These are phyloP conservation scores for Gossypium laxum DNA, from an alignment of 441 rosid species.

Conservation along the genomic window DNA sequence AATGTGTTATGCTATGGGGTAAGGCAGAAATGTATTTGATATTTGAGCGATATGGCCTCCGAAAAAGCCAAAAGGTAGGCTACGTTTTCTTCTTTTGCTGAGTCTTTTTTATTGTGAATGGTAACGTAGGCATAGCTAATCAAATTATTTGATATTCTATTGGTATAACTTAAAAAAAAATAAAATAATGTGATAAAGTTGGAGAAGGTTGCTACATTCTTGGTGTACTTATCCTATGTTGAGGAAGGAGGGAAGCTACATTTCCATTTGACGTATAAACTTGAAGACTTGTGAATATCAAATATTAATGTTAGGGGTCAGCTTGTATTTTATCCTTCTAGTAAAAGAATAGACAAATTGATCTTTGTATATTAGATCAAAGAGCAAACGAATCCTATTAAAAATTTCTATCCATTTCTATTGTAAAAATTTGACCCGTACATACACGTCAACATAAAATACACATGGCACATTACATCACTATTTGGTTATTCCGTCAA, in stretches of 20 bases:
- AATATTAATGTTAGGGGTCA: too few relatives aligned
- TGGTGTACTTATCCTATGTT: constrained; percentile 51
- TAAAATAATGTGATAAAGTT: neutral
- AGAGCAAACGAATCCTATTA: too few relatives aligned
- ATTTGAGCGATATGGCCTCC: constrained; percentile 44
- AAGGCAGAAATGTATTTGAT: constrained; percentile 50
- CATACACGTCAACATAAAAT: too few relatives aligned
- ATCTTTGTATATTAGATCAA: too few relatives aligned
- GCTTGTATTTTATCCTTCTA: too few relatives aligned
- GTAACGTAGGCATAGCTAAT: neutral
- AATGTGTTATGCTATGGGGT: constrained; percentile 51
- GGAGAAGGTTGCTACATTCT: constrained; percentile 44
- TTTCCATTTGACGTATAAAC: constrained; percentile 49
- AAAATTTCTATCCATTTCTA: too few relatives aligned
- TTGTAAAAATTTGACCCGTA: too few relatives aligned
- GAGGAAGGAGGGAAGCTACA: constrained; percentile 63
- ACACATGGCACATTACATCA: too few relatives aligned
- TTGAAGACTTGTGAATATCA: too few relatives aligned
- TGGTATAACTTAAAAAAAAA: neutral
- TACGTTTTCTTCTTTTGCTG: neutral
- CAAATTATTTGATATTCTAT: neutral
- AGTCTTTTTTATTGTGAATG: neutral
- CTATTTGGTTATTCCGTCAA: too few relatives aligned
- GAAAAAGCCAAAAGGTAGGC: constrained; percentile 44
- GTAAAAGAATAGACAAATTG: too few relatives aligned